Base-by-base conservation (phyloP, 2,329 filamentous ascomycete genomes). In the Ceratocystis cacaofunesta region DNA sequence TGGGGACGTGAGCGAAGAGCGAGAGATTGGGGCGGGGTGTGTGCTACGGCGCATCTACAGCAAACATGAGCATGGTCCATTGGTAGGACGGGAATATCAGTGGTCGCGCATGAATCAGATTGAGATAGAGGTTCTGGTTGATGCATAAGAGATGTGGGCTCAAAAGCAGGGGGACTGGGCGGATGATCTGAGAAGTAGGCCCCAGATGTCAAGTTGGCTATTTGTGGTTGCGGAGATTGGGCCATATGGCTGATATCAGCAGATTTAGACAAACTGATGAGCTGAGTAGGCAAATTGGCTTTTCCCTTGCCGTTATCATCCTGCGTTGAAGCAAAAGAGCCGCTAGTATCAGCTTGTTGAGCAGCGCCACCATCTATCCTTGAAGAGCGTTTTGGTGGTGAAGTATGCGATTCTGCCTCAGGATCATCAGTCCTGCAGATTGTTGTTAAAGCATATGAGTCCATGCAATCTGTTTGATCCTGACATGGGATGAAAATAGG, bases 401-500 rank as follows among this genome's bases (percentile, higher is more conserved):
- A 19, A 2, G 30, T 30, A 3, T 10, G 55, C 2, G 55, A 32
- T 58, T 58, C 25, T 7, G n/a, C 22, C 55, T 19, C 6, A 3
- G n/a, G 2, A 19, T n/a, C 5, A 12, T 15, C 22, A 2, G 28
- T 32, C 17, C 10, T 25, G 52, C 2, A 30, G 28, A 15, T 17
- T 15, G 22, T 28, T 17, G 52, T 30, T 8, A 19, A 28, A 25
- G 19, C 8, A 64, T 57, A n/a, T 44, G 19, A 58, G 58, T 15
- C 3, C 25, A 6, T 44, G 46, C 3, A 10, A 12, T 36, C 22
- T 15, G 5, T 8, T 46, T 43, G 64, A 22, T 55, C 57, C 25
- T 62, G 55, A n/a, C 12, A 22, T 32, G 44, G 58, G 57, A 62
- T 64, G 50, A 64, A 44, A 64, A 64, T 64, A 25, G 63, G 44